Evolutionary conservation across 192 early-diverging fungal genomes (phyloP).

Genomic region (Entophlyctis luteolus): DNA sequence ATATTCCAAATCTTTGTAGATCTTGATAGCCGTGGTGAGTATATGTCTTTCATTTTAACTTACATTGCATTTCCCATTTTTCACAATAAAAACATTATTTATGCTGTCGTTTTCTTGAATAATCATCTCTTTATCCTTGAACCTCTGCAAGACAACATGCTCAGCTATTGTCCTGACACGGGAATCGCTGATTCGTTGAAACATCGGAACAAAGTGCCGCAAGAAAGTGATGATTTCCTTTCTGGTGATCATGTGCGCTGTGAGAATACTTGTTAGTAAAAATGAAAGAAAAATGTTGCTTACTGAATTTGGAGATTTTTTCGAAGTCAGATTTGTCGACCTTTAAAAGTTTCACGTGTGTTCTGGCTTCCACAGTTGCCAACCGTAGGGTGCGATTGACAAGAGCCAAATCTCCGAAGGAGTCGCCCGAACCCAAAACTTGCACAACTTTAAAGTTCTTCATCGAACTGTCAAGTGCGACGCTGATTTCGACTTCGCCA

Average conservation of each 20-base stretch:
- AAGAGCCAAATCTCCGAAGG: constrained; percentile 16
- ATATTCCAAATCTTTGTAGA: neutral
- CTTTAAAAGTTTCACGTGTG: constrained; percentile 2
- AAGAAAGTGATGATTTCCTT: neutral
- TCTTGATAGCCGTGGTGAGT: neutral
- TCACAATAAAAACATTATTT: constrained; percentile 16
- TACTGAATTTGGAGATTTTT: constrained; percentile 15
- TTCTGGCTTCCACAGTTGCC: constrained; percentile 5
- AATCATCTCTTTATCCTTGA: neutral
- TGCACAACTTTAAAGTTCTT: neutral
- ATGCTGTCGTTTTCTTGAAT: neutral
- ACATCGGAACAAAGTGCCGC: constrained; percentile 4
- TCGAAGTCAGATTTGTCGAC: constrained; percentile 14
- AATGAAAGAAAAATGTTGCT: neutral
- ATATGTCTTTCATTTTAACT: neutral
- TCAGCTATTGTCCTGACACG: constrained; percentile 4
- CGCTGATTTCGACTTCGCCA: neutral
- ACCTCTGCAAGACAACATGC: neutral
- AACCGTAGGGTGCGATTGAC: neutral
- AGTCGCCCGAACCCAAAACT: neutral
- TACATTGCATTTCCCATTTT: constrained; percentile 5
- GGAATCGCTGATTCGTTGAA: neutral
- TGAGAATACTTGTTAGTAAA: neutral
- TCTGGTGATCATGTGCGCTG: neutral
- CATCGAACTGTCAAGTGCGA: neutral